Evolutionary conservation across 306 rosid species (phyloP).

Genomic region (Prinsepia uniflora): DNA sequence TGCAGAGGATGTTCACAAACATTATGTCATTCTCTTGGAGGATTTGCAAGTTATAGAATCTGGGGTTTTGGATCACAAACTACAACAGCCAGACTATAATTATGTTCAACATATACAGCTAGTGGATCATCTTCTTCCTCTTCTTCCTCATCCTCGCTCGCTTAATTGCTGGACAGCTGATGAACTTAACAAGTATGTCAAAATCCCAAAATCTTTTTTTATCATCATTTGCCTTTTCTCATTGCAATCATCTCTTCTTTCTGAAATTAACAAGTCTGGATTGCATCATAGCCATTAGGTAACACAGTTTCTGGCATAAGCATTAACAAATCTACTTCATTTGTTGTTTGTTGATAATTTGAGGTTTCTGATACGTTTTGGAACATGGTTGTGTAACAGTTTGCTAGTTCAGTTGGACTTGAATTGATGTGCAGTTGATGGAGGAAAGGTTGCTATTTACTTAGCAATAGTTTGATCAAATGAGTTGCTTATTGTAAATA

Average conservation of each 20-base stretch:
- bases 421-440: background rate
- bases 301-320: no score
- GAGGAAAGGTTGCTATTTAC: no score
- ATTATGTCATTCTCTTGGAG: constrained; percentile 59
- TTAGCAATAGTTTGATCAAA: no score
- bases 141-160: no score
- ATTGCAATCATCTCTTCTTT: no score
- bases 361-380: background rate
- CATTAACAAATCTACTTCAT: background rate
- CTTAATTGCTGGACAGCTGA: constrained; percentile 24
- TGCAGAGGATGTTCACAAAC: constrained; percentile 62
- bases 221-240: background rate
- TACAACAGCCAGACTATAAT: constrained; percentile 13
- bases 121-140: constrained; percentile 20
- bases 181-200: constrained; percentile 20
- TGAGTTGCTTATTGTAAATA: background rate
- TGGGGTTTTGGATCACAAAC: constrained; percentile 52
- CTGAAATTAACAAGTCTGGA: no score
- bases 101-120: constrained; percentile 18
- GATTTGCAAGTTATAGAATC: constrained; percentile 71
- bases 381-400: constrained; percentile 18
- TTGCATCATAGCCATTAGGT: no score
- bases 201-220: no score
- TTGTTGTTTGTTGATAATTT: background rate
- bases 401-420: constrained; percentile 30